These are phyloP conservation scores for Colletotrichum orchidophilum DNA, from an alignment of 2,329 filamentous ascomycete genomes.

Conservation along the genomic window DNA sequence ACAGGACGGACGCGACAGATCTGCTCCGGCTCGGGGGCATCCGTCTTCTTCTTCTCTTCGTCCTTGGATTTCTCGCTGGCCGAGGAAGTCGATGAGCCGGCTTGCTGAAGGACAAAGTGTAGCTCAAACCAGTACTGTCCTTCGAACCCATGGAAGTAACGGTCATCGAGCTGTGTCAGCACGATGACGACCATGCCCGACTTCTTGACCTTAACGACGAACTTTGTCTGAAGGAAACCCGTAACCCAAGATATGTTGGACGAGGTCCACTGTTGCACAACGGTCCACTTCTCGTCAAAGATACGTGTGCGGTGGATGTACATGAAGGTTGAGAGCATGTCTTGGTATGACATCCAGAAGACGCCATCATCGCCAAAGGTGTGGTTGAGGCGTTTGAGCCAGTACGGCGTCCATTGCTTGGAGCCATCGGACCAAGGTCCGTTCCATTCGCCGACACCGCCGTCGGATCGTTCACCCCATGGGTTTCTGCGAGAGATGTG, in stretches of 20 bases:
- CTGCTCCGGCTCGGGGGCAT: conserved; percentile 39
- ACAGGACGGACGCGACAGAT: conserved; percentile 46
- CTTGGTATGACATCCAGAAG: conserved; percentile 68
- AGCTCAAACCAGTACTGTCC: conserved; percentile 55
- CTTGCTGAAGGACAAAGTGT: conserved; percentile 53
- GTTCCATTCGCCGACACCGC: conserved; percentile 68
- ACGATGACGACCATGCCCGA: conserved; percentile 54
- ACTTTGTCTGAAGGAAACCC: conserved; percentile 55
- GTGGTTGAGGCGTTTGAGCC: conserved; percentile 77
- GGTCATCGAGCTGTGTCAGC: conserved; percentile 55
- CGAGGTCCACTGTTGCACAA: conserved; percentile 55
- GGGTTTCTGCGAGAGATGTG: conserved; percentile 63
- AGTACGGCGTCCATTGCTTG: conserved; percentile 85
- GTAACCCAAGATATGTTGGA: conserved; percentile 55
- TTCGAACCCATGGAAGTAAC: conserved; percentile 55
- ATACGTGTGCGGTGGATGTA: conserved; percentile 67
- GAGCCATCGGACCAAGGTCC: conserved; percentile 81
- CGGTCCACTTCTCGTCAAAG: conserved; percentile 59
- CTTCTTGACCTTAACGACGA: conserved; percentile 52
- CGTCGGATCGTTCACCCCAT: conserved; percentile 67
- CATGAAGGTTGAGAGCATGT: conserved; percentile 67
- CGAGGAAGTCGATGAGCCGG: conserved; percentile 16
- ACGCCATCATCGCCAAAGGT: conserved; percentile 81
- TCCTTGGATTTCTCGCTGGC: neutral
- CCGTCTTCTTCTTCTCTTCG: neutral